Conservation (phyloP, 345 rosid species). For the Erysimum cheiranthoides region DNA sequence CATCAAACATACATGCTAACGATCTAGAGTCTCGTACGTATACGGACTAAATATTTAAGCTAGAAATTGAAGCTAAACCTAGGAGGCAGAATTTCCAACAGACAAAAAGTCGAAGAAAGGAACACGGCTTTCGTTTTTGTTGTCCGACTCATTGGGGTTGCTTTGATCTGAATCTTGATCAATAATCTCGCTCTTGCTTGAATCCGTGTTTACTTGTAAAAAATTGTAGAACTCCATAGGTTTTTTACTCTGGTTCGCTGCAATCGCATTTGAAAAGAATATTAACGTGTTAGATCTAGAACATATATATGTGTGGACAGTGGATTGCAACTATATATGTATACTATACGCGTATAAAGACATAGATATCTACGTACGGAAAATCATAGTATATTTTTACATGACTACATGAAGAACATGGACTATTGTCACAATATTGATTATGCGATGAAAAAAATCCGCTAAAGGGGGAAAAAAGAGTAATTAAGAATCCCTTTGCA, state of each 20-base stretch:
- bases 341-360: neutral
- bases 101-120: conserved; percentile 71
- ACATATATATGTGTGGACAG: too few relatives aligned
- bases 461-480: too few relatives aligned
- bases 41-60: conserved; percentile 31
- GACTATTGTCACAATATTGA: neutral
- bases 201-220: conserved; percentile 68
- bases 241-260: conserved; percentile 28
- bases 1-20: conserved; percentile 27
- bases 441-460: neutral
- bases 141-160: conserved; percentile 30
- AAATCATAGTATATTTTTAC: too few relatives aligned
- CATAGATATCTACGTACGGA: too few relatives aligned
- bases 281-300: too few relatives aligned
- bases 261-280: neutral
- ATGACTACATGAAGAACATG: neutral
- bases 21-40: conserved; percentile 32
- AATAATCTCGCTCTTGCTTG: conserved; percentile 61
- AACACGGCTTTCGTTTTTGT: conserved; percentile 34
- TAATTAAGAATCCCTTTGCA: too few relatives aligned
- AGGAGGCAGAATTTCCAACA: conserved; percentile 50
- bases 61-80: conserved; percentile 31
- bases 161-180: conserved; percentile 51
- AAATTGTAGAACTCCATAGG: conserved; percentile 69
- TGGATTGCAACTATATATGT: neutral